phyloP scores from a whole-genome alignment of 345 rosid species.

The Arabis hirsuta region DNA sequence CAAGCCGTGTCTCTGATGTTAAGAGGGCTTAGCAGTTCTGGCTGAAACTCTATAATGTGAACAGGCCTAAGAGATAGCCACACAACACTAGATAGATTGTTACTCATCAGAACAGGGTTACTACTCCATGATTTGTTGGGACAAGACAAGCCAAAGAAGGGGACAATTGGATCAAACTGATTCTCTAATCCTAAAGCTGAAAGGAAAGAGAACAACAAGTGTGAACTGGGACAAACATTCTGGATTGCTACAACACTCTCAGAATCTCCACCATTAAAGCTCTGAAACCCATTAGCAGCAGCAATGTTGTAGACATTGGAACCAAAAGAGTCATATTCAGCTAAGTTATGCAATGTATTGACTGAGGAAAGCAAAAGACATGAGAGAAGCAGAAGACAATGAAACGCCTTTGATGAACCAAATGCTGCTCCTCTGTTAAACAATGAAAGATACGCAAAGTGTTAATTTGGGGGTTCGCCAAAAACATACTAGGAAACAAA shows the following conservation, averaged over 20 bases:
- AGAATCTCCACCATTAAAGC: slow-evolving; percentile 41
- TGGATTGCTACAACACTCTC: slow-evolving; percentile 35
- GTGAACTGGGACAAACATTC: slow-evolving; percentile 54
- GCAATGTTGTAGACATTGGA: slow-evolving; percentile 45
- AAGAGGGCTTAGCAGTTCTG: too few species aligned
- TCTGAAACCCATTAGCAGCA: slow-evolving; percentile 37
- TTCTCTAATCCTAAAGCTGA: slow-evolving; percentile 54
- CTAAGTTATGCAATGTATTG: slow-evolving; percentile 53
- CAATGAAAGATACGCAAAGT: not conserved
- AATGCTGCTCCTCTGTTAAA: slow-evolving; percentile 57
- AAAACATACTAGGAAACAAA: slow-evolving; percentile 16
- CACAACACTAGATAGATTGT: slow-evolving; percentile 80
- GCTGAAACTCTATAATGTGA: slow-evolving; percentile 57
- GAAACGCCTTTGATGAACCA: slow-evolving; percentile 49
- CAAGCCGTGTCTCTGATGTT: slow-evolving; percentile 52
- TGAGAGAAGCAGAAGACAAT: slow-evolving; percentile 55
- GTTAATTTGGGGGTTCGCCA: slow-evolving; percentile 2
- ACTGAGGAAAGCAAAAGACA: slow-evolving; percentile 54
- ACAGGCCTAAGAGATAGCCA: slow-evolving; percentile 66
- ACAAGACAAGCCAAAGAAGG: slow-evolving; percentile 43
- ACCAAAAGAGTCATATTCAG: slow-evolving; percentile 49
- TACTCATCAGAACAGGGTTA: slow-evolving; percentile 68
- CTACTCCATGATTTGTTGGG: slow-evolving; percentile 44
- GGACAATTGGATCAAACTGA: slow-evolving; percentile 39
- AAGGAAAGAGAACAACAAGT: slow-evolving; percentile 66